Percentiles rank a stretch among this genome's conserved stretches.
phyloP scores from a whole-genome alignment of 164 flowering plant species.

The Annona squamosa region DNA sequence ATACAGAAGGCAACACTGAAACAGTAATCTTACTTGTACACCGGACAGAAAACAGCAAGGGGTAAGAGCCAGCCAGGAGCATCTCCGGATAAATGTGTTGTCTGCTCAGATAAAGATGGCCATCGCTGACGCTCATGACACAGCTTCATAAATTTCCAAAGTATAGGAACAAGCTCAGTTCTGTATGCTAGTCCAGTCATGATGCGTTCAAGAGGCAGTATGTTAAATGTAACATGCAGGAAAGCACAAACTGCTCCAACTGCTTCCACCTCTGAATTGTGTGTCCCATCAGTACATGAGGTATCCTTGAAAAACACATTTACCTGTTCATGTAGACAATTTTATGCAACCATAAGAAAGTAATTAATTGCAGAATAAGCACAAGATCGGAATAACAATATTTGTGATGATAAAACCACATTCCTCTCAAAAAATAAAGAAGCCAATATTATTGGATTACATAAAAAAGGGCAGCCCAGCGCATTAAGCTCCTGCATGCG shows the following conservation, averaged over 20 bases:
- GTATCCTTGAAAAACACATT: constrained; percentile 55
- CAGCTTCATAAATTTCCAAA: constrained; percentile 85
- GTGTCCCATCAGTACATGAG: constrained; percentile 27
- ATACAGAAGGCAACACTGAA: neutral
- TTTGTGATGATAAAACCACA: no score
- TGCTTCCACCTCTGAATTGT: constrained; percentile 57
- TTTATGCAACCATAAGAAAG: constrained; percentile 7
- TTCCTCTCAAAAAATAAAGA: no score
- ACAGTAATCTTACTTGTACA: constrained; percentile 63
- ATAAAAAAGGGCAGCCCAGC: no score
- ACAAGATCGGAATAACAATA: no score
- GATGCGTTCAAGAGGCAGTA: constrained; percentile 62
- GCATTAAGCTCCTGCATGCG: no score
- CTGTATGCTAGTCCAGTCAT: constrained; percentile 88
- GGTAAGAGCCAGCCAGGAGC: constrained; percentile 92
- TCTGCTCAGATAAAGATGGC: constrained; percentile 57
- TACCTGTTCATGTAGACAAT: constrained; percentile 41
- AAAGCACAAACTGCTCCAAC: constrained; percentile 82
- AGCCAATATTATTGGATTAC: no score
- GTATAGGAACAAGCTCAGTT: constrained; percentile 81
- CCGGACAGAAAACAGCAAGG: constrained; percentile 88
- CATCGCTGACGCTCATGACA: constrained; percentile 77
- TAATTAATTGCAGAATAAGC: neutral
- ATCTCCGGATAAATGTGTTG: constrained; percentile 51
- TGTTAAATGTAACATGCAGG: constrained; percentile 65